A percentile compares a stretch with the other conserved stretches of the same genome.
Evolutionary conservation across 2,329 filamentous ascomycete genomes (phyloP).

Genomic region (Fusarium graminum): DNA sequence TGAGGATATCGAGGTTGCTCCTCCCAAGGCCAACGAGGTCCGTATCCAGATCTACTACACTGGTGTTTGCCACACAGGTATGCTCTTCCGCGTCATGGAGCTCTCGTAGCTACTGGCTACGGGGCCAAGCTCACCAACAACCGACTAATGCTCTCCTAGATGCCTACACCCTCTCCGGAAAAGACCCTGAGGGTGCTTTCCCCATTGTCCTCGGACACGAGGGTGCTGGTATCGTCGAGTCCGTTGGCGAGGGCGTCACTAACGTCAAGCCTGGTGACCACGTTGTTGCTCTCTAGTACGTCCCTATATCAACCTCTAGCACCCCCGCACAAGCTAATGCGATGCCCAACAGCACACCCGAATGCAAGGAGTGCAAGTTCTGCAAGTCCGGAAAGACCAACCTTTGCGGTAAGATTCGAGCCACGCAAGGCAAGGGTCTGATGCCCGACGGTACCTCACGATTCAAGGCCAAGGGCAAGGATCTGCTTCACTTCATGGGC

Average conservation of each 20-base stretch:
- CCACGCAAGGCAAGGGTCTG: conserved; percentile 93
- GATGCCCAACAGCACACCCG: conserved; percentile 77
- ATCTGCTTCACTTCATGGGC: conserved; percentile 98
- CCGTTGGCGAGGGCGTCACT: conserved; percentile 93
- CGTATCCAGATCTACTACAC: conserved; percentile 98
- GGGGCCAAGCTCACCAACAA: background rate
- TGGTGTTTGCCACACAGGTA: conserved; percentile 98
- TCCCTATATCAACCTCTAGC: background rate
- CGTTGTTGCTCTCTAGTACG: conserved; percentile 88
- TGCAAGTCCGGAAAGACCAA: conserved; percentile 99
- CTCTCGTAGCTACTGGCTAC: conserved; percentile 6
- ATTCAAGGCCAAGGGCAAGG: conserved; percentile 94
- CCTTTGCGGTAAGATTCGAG: conserved; percentile 98
- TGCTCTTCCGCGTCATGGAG: conserved; percentile 40
- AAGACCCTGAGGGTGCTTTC: conserved; percentile 96
- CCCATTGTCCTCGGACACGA: conserved; percentile 91
- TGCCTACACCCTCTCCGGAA: conserved; percentile 94
- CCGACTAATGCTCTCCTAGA: conserved; percentile 62
- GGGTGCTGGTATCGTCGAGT: conserved; percentile 92
- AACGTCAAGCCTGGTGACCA: conserved; percentile 94
- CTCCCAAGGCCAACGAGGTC: conserved; percentile 92
- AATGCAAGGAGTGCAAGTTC: conserved; percentile 99
- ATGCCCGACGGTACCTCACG: conserved; percentile 98
- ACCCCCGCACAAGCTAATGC: conserved; percentile 15
- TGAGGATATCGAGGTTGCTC: conserved; percentile 92